Percentiles rank a stretch among this genome's conserved stretches.
These are phyloP conservation scores for Bretschneidera sinensis DNA, from an alignment of 345 rosid species.

Conservation along the genomic window DNA sequence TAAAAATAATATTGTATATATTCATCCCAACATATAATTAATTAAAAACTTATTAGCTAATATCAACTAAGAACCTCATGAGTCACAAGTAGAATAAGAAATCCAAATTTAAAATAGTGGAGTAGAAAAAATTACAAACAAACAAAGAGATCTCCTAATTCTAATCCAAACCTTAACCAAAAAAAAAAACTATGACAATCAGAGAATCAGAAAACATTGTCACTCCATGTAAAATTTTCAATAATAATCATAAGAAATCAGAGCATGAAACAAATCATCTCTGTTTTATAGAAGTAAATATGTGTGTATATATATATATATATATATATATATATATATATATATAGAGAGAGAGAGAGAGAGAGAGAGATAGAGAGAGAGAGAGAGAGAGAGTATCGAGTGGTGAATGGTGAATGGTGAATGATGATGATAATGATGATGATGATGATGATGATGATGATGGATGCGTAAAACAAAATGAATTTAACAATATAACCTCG, in stretches of 20 bases:
- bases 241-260: too few species aligned
- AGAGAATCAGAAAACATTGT: neutral
- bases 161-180: neutral
- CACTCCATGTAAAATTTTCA: neutral
- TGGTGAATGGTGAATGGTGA: conserved; percentile 40
- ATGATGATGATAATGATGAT: too few species aligned
- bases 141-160: neutral
- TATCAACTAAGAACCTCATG: neutral
- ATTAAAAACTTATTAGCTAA: too few species aligned
- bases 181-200: neutral
- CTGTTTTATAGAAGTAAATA: neutral
- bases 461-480: neutral
- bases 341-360: too few species aligned
- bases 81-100: neutral
- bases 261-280: neutral
- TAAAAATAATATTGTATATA: too few species aligned
- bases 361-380: too few species aligned
- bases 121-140: neutral
- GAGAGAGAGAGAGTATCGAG: conserved; percentile 36
- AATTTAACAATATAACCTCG: conserved; percentile 12
- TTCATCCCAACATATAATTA: too few species aligned
- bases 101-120: neutral
- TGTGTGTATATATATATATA: too few species aligned
- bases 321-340: too few species aligned
- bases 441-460: neutral